phyloP scores from a whole-genome alignment of 164 flowering plant species.

The Cinnamomum chago region DNA sequence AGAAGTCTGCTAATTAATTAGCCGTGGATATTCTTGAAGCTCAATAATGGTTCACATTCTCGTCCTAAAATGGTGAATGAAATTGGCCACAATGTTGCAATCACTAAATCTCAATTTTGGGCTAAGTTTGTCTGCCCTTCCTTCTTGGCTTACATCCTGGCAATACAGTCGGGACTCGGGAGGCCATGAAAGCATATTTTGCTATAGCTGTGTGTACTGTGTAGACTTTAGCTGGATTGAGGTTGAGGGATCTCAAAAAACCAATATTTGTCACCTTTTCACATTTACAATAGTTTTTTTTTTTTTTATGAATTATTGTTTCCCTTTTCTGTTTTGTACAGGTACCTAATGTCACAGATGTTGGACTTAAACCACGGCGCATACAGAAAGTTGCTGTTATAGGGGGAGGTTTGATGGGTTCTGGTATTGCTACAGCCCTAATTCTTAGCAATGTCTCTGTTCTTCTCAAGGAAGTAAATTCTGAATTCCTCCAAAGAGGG shows the following conservation, averaged over 20 bases:
- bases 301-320: background rate
- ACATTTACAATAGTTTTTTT: background rate
- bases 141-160: background rate
- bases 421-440: constrained; percentile 93
- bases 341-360: constrained; percentile 82
- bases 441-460: constrained; percentile 58
- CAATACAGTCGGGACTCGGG: too few species aligned
- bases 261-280: background rate
- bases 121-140: background rate
- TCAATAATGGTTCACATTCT: too few species aligned
- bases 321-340: constrained; percentile 18
- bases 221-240: background rate
- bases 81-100: background rate
- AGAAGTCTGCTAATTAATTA: background rate
- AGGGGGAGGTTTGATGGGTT: constrained; percentile 99
- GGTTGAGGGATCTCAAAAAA: background rate
- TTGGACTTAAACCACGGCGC: constrained; percentile 82
- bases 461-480: constrained; percentile 78
- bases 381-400: constrained; percentile 84
- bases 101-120: background rate
- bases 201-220: background rate
- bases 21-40: background rate
- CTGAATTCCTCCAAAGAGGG: constrained; percentile 76
- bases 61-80: background rate
- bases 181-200: background rate